Evolutionary conservation across 495 filamentous ascomycete species (phyloP).

Genomic region (Neurospora pannonica): DNA sequence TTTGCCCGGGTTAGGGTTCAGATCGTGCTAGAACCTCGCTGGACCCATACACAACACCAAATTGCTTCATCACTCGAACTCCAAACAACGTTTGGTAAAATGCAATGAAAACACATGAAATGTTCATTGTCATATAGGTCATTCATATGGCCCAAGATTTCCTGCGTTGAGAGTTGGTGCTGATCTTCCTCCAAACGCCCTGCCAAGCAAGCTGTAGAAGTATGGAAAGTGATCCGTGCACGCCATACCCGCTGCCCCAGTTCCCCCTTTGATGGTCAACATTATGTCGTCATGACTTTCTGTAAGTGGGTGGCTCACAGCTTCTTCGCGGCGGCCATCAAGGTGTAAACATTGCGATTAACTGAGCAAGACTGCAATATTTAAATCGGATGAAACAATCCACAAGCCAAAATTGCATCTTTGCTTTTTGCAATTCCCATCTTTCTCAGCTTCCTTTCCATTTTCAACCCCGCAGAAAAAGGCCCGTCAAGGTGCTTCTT

Average conservation of each 20-base stretch:
- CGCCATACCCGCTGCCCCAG: background rate
- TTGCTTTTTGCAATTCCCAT: background rate
- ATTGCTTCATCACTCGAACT: too few relatives aligned
- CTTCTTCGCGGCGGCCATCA: too few relatives aligned
- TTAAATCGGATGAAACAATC: background rate
- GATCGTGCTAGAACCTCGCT: background rate
- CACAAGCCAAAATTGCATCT: background rate
- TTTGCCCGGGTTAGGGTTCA: background rate
- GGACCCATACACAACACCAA: background rate
- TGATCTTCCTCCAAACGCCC: background rate
- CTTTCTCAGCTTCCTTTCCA: background rate
- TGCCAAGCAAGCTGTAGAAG: background rate
- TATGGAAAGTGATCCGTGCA: background rate
- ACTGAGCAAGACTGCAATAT: background rate
- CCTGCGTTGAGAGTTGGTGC: background rate
- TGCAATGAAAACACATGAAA: background rate
- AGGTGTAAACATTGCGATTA: background rate
- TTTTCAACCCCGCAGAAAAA: background rate
- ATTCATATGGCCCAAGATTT: background rate
- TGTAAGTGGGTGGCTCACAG: background rate
- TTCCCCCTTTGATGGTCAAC: background rate
- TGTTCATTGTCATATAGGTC: background rate
- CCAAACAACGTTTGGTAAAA: background rate
- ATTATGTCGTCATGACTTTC: background rate
- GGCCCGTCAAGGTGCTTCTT: background rate